These are phyloP conservation scores for Botryotinia convoluta DNA, from an alignment of 2,329 filamentous ascomycete species.

Conservation along the genomic window DNA sequence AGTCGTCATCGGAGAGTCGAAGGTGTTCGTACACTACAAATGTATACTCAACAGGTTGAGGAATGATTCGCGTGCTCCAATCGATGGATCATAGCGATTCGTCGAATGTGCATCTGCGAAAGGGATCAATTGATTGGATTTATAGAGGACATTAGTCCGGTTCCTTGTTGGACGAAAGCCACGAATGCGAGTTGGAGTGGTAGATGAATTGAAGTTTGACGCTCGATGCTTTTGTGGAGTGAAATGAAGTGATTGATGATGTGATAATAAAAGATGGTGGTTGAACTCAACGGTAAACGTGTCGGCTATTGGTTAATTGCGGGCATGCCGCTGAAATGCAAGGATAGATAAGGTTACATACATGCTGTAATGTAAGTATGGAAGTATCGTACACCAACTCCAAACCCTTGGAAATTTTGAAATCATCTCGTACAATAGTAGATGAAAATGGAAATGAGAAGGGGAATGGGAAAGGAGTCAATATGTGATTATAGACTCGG, in stretches of 20 bases:
- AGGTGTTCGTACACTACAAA: neutral
- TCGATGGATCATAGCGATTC: neutral
- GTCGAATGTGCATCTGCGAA: neutral
- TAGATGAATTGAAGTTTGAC: slow-evolving; percentile 1
- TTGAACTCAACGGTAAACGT: neutral
- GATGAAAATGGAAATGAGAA: neutral
- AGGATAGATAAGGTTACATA: slow-evolving; percentile 1
- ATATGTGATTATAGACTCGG: neutral
- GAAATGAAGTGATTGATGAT: slow-evolving; percentile 9
- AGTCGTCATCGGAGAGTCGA: neutral
- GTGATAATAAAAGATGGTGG: slow-evolving; percentile 2
- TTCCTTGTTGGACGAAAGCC: slow-evolving; percentile 1
- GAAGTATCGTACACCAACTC: neutral
- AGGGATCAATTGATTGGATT: neutral
- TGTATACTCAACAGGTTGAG: neutral
- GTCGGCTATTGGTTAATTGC: neutral
- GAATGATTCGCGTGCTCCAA: neutral
- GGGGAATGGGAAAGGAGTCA: neutral
- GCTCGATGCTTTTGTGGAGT: neutral
- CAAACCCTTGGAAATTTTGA: neutral
- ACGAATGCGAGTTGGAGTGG: neutral
- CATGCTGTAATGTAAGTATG: neutral
- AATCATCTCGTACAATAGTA: neutral
- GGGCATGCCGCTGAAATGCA: neutral
- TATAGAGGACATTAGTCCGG: neutral